Evolutionary conservation across 805 yeast genomes (phyloP).

Genomic region (Kodamaea kaohsiungensis): DNA sequence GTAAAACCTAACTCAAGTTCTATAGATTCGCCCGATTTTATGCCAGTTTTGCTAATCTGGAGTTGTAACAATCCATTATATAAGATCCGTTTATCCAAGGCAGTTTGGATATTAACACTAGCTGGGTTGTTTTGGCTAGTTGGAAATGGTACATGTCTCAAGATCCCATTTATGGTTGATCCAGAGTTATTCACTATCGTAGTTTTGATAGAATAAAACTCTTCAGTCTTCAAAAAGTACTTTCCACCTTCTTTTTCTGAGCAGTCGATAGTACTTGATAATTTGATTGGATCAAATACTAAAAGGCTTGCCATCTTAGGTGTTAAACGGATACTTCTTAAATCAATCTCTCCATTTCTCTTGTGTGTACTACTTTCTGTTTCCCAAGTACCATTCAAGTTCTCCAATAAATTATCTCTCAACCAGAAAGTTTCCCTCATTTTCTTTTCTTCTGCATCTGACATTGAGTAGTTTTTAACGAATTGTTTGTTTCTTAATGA

Average conservation of each 20-base stretch:
- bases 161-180: conserved; percentile 48
- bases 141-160: conserved; percentile 59
- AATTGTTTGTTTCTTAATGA: conserved; percentile 70
- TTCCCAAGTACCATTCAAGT: conserved; percentile 68
- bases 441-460: conserved; percentile 55
- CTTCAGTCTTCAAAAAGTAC: conserved; percentile 42
- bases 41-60: conserved; percentile 31
- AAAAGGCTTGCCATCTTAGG: conserved; percentile 59
- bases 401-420: conserved; percentile 60
- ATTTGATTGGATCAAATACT: conserved; percentile 27
- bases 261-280: conserved; percentile 17
- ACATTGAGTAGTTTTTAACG: conserved; percentile 54
- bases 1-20: conserved; percentile 56
- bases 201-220: conserved; percentile 52
- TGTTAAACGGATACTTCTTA: conserved; percentile 65
- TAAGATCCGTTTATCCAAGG: conserved; percentile 57
- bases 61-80: conserved; percentile 71
- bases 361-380: conserved; percentile 16
- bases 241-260: conserved; percentile 26
- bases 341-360: conserved; percentile 60
- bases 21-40: conserved; percentile 44
- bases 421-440: conserved; percentile 80
- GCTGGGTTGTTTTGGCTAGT: conserved; percentile 12
- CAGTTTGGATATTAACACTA: conserved; percentile 23
- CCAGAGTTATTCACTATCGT: conserved; percentile 50